Percentiles rank a stretch among this genome's conserved stretches.
Evolutionary conservation across 2,329 filamentous ascomycete species (phyloP).

Genomic region (Aspergillus costaricaensis): DNA sequence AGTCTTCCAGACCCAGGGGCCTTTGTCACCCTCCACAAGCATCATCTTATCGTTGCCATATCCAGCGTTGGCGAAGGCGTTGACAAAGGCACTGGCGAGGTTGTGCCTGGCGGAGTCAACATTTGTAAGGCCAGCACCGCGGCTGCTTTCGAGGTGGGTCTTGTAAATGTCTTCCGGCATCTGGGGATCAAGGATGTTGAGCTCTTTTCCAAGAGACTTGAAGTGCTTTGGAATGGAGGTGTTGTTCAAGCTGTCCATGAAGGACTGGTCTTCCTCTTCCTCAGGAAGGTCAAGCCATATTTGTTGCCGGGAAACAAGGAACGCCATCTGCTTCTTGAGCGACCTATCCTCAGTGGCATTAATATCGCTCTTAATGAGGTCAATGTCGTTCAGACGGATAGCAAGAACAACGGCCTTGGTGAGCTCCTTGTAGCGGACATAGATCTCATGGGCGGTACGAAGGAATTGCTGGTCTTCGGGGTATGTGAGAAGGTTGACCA

Average conservation of each 20-base stretch:
- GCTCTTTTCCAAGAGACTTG: slow-evolving; percentile 88
- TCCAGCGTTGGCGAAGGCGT: slow-evolving; percentile 94
- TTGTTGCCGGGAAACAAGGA: slow-evolving; percentile 87
- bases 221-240: slow-evolving; percentile 87
- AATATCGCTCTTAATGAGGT: slow-evolving; percentile 81
- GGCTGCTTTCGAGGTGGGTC: slow-evolving; percentile 92
- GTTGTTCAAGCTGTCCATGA: slow-evolving; percentile 84
- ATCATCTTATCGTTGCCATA: slow-evolving; percentile 98
- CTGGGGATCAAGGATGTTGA: slow-evolving; percentile 96
- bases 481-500: slow-evolving; percentile 96
- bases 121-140: slow-evolving; percentile 90
- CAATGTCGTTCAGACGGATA: slow-evolving; percentile 85
- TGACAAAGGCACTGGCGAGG: slow-evolving; percentile 92
- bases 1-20: slow-evolving; percentile 98
- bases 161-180: slow-evolving; percentile 99
- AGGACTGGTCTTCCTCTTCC: slow-evolving; percentile 68
- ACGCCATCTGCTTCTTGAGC: slow-evolving; percentile 89
- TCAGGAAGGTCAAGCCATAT: slow-evolving; percentile 74
- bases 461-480: slow-evolving; percentile 97
- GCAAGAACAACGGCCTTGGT: slow-evolving; percentile 92
- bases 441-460: slow-evolving; percentile 88
- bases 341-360: slow-evolving; percentile 76
- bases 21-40: slow-evolving; percentile 84
- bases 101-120: slow-evolving; percentile 95
- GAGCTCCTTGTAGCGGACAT: slow-evolving; percentile 88